A percentile compares a stretch with the other conserved stretches of the same genome.
These are phyloP conservation scores for Coemansia sp. DNA, from an alignment of 192 early-diverging fungal species.

Conservation along the genomic window DNA sequence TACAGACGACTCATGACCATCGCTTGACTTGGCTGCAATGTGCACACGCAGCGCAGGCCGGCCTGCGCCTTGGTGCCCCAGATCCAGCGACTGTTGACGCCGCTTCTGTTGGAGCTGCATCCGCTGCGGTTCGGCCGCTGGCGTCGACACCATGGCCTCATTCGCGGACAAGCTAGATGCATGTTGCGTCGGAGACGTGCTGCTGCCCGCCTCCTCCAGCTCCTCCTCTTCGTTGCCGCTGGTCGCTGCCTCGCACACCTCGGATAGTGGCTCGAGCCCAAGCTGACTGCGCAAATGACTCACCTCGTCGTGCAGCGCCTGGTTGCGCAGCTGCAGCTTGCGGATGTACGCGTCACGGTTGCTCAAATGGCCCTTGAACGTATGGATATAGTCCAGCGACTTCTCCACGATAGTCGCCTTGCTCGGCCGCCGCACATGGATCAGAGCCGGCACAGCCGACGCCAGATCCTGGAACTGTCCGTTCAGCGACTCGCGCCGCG, in stretches of 20 bases:
- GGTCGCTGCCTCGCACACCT: conserved; percentile 17
- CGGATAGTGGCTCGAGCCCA: conserved; percentile 54
- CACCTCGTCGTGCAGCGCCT: conserved; percentile 59
- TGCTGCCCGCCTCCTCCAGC: not conserved
- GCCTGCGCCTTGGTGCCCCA: conserved; percentile 18
- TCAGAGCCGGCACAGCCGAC: conserved; percentile 70
- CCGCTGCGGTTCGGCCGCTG: conserved; percentile 23
- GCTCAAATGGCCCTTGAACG: conserved; percentile 47
- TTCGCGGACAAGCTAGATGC: not conserved
- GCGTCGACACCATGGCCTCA: not conserved
- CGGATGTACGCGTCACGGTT: conserved; percentile 52
- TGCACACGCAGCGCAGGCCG: conserved; percentile 42
- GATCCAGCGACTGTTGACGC: conserved; percentile 45
- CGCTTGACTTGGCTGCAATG: conserved; percentile 25
- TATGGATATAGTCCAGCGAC: conserved; percentile 66
- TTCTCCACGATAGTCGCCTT: conserved; percentile 79
- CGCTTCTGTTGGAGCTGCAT: conserved; percentile 23
- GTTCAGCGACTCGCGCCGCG: conserved; percentile 76
- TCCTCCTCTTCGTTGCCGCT: conserved; percentile 12
- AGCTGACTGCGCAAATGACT: conserved; percentile 59
- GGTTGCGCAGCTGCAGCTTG: conserved; percentile 54
- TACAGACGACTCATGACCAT: conserved; percentile 20
- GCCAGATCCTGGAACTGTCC: conserved; percentile 79
- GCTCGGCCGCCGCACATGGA: conserved; percentile 70
- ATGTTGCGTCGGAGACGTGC: not conserved